These are phyloP conservation scores for Cladosporium oxysporum DNA, from an alignment of 2,329 filamentous ascomycete genomes.

Conservation along the genomic window DNA sequence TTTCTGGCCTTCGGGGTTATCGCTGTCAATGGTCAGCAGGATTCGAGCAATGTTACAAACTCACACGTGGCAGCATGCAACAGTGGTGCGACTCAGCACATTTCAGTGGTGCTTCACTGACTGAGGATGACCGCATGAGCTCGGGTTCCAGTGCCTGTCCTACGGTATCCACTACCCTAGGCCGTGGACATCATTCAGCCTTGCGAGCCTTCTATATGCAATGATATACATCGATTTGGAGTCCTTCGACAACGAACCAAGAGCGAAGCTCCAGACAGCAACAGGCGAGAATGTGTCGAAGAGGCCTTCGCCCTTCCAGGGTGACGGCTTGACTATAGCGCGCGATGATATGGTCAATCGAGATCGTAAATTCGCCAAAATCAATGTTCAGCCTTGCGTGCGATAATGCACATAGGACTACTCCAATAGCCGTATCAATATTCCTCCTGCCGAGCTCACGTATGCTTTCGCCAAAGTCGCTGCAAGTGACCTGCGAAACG, in stretches of 20 bases:
- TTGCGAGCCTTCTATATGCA: conserved; percentile 31
- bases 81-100: conserved; percentile 41
- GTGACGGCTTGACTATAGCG: not conserved
- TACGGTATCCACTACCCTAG: conserved; percentile 32
- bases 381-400: not conserved
- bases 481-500: not conserved
- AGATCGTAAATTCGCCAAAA: not conserved
- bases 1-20: conserved; percentile 19
- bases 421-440: not conserved
- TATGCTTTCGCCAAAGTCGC: not conserved
- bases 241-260: conserved; percentile 16
- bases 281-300: conserved; percentile 7
- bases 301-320: not conserved
- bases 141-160: conserved; percentile 34
- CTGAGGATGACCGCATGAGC: conserved; percentile 45
- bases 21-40: not conserved
- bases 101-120: conserved; percentile 47
- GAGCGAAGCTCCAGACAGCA: conserved; percentile 9
- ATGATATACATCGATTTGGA: conserved; percentile 15
- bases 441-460: not conserved
- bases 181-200: conserved; percentile 34
- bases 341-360: not conserved
- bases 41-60: conserved; percentile 9
- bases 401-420: not conserved
- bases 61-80: conserved; percentile 14